A percentile compares a stretch with the other conserved stretches of the same genome.
Evolutionary conservation across 352 stramenopile species (phyloP).

Genomic region (Globisporangium apiculatum): DNA sequence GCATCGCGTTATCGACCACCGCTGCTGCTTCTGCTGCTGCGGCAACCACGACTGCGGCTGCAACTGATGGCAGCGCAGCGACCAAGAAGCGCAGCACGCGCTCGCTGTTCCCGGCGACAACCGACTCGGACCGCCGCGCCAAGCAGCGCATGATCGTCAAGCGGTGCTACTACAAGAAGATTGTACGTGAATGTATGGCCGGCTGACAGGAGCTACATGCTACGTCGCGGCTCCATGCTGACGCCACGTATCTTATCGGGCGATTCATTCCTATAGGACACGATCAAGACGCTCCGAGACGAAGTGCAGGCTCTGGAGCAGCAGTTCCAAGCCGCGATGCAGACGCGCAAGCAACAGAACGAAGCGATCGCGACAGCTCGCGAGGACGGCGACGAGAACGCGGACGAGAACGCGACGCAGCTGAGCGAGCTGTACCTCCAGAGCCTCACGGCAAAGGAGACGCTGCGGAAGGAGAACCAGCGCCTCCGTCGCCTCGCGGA

Average conservation of each 20-base stretch:
- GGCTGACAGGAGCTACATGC: not conserved
- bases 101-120: slow-evolving; percentile 24
- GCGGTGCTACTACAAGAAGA: slow-evolving; percentile 78
- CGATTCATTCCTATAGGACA: slow-evolving; percentile 25
- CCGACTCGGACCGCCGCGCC: slow-evolving; percentile 28
- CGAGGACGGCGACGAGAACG: slow-evolving; percentile 4
- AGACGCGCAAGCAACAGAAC: slow-evolving; percentile 28
- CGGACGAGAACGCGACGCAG: slow-evolving; percentile 12
- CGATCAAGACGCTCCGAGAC: slow-evolving; percentile 47
- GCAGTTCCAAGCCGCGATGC: slow-evolving; percentile 29
- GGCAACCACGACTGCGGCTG: too few species aligned
- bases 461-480: slow-evolving; percentile 47
- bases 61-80: not conserved
- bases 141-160: slow-evolving; percentile 71
- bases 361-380: slow-evolving; percentile 19
- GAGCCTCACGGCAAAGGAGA: slow-evolving; percentile 35
- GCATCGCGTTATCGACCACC: slow-evolving; percentile 65
- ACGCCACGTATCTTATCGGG: not conserved
- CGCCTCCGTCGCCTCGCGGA: slow-evolving; percentile 37
- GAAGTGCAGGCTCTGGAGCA: slow-evolving; percentile 35
- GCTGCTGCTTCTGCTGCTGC: slow-evolving; percentile 23
- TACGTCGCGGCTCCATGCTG: too few species aligned
- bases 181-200: slow-evolving; percentile 30
- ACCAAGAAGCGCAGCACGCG: slow-evolving; percentile 32
- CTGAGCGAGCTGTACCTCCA: slow-evolving; percentile 44